phyloP scores from a whole-genome alignment of 768 basidiomycete genomes.

The Sistotremastrum suecicum region DNA sequence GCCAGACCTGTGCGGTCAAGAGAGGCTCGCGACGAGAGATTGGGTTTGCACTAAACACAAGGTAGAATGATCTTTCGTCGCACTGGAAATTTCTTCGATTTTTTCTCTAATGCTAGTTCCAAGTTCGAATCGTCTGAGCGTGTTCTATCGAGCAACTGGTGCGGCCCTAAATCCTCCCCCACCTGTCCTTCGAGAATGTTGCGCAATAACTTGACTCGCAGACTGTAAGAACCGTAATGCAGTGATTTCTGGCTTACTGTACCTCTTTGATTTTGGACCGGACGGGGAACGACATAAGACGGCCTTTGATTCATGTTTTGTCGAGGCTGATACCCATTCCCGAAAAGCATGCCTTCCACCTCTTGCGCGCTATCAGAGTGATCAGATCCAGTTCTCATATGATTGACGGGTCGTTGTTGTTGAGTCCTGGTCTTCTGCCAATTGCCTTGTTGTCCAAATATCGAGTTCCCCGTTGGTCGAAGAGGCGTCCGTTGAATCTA shows the following conservation, averaged over 20 bases:
- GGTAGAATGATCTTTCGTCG: no score
- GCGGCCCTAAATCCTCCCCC: slow-evolving; percentile 18
- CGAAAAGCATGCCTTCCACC: slow-evolving; percentile 46
- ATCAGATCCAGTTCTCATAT: slow-evolving; percentile 32
- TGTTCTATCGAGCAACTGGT: slow-evolving; percentile 13
- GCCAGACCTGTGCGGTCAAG: no score
- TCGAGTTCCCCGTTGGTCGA: neutral
- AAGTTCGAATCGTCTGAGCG: no score
- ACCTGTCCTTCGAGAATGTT: slow-evolving; percentile 18
- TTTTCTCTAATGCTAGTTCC: no score
- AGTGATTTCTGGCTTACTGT: no score
- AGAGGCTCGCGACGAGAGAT: no score
- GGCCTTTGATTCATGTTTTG: neutral
- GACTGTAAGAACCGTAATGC: neutral
- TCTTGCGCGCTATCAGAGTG: slow-evolving; percentile 56
- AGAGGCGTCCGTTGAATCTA: slow-evolving; percentile 14
- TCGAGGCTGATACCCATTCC: neutral
- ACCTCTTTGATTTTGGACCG: no score
- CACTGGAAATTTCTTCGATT: no score
- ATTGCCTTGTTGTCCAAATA: neutral
- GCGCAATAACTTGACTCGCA: slow-evolving; percentile 8
- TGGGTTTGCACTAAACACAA: no score
- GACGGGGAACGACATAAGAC: neutral
- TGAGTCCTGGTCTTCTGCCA: slow-evolving; percentile 34
- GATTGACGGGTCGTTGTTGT: slow-evolving; percentile 49